Evolutionary conservation across 768 basidiomycete species (phyloP), one percentile per base, ranked within the genome.

Genomic region (Tylopilus sp.): DNA sequence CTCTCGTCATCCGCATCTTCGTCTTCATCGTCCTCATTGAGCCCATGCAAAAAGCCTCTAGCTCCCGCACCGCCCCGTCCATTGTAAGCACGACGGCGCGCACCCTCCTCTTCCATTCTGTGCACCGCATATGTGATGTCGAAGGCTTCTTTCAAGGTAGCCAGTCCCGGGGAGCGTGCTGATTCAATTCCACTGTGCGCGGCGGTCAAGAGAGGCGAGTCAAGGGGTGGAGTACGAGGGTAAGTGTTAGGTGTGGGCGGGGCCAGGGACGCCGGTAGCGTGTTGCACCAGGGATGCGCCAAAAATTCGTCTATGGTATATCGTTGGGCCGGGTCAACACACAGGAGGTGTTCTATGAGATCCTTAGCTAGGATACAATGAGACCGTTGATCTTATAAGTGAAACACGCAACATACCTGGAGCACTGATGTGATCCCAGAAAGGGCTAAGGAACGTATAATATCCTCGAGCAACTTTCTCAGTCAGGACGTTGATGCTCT

Each of bases 121-220:
- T 99, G 97, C 0, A 99, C 97, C 4, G 97, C 95, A 69, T 98
- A 98, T 2, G 97, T 95, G 64, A 99, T 87, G 68, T 99, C 97
- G 70, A 99, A 98, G 4, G 97, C 95, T 67, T 98, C 97, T 65
- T 97, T 98, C 68, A 99, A 83, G 0, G 88, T 85, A 1, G 92
- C 88, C 23, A 98, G 66, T 21, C 97, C 95, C 3, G 97, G 97
- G 45, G 95, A 98, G 38, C 91, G 85, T 6, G 85, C 88, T 55
- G 63, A 52, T 43, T 90, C 88, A 18, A 82, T 78, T 12, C 86
- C 85, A 51, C 86, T 87, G 40, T 86, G 85, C 2, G 84, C 84
- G 18, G 88, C 85, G 2, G 84, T 83, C 36, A 99, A 79, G 1
- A 99, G 76, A 0, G 97, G 97, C 0, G 97, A 98, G 70, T 99